These are phyloP conservation scores for Arxiozyma slooffiae DNA, from an alignment of 1,139 yeast species.

Conservation along the genomic window DNA sequence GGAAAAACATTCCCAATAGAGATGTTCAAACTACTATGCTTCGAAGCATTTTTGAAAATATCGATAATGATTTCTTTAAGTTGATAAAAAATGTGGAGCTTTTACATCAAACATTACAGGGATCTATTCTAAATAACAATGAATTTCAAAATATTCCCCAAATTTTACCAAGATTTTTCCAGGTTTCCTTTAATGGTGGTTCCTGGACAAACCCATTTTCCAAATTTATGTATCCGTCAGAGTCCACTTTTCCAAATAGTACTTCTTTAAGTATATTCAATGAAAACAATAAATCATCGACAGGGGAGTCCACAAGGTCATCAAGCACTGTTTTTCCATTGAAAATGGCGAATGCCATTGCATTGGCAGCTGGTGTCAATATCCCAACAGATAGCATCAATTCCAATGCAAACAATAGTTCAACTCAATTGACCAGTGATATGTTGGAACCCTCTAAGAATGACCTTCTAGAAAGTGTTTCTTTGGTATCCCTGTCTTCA, in stretches of 20 bases:
- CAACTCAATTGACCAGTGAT: not conserved
- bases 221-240: conserved; percentile 24
- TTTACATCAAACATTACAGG: conserved; percentile 13
- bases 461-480: not conserved
- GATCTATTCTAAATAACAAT: conserved; percentile 20
- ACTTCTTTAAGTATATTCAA: not conserved
- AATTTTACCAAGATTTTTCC: conserved; percentile 55
- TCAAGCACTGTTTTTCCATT: conserved; percentile 13
- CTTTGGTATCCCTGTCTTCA: not conserved
- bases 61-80: conserved; percentile 16
- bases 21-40: not conserved
- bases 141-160: conserved; percentile 42
- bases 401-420: not conserved
- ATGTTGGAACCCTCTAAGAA: not conserved
- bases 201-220: conserved; percentile 60
- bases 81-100: conserved; percentile 12
- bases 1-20: not conserved
- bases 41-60: conserved; percentile 9
- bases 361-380: conserved; percentile 16
- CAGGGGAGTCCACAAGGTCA: not conserved
- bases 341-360: conserved; percentile 20
- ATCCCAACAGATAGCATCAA: conserved; percentile 1
- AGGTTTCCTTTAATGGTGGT: conserved; percentile 60
- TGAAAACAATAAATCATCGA: conserved; percentile 3
- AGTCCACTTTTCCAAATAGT: conserved; percentile 2